phyloP scores from a whole-genome alignment of 1,139 yeast genomes.

The Hemisphaericaspora subhashii region DNA sequence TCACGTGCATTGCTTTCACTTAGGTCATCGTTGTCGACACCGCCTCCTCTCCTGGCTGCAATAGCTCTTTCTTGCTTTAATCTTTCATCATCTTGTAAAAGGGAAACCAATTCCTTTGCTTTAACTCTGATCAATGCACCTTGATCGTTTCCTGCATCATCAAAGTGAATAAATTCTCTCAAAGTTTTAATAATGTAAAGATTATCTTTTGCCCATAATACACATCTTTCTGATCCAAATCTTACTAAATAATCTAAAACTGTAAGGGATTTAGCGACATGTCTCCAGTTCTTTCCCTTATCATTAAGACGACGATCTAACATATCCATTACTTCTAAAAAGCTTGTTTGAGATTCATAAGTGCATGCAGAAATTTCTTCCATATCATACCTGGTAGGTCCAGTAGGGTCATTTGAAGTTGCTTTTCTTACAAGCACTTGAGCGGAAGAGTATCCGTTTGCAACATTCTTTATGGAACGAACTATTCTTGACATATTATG shows the following conservation, averaged over 20 bases:
- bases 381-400: constrained; percentile 82
- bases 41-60: constrained; percentile 28
- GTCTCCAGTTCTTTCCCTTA: constrained; percentile 98
- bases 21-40: constrained; percentile 8
- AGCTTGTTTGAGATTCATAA: constrained; percentile 68
- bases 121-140: constrained; percentile 89
- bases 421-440: constrained; percentile 91
- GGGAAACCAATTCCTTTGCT: constrained; percentile 83
- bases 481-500: constrained; percentile 71
- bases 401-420: constrained; percentile 85
- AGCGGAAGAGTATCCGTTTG: constrained; percentile 85
- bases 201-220: constrained; percentile 91
- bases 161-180: constrained; percentile 85
- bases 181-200: constrained; percentile 86
- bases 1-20: constrained; percentile 20
- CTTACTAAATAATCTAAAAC: constrained; percentile 86
- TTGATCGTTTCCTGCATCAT: constrained; percentile 79
- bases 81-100: constrained; percentile 82
- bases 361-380: constrained; percentile 81
- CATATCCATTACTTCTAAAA: constrained; percentile 94
- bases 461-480: constrained; percentile 88
- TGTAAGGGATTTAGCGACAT: constrained; percentile 87
- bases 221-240: constrained; percentile 88
- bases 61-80: constrained; percentile 68
- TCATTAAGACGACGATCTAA: constrained; percentile 90